These are phyloP conservation scores for Fusarium euwallaceae DNA, from an alignment of 2,329 filamentous ascomycete species.

Conservation along the genomic window DNA sequence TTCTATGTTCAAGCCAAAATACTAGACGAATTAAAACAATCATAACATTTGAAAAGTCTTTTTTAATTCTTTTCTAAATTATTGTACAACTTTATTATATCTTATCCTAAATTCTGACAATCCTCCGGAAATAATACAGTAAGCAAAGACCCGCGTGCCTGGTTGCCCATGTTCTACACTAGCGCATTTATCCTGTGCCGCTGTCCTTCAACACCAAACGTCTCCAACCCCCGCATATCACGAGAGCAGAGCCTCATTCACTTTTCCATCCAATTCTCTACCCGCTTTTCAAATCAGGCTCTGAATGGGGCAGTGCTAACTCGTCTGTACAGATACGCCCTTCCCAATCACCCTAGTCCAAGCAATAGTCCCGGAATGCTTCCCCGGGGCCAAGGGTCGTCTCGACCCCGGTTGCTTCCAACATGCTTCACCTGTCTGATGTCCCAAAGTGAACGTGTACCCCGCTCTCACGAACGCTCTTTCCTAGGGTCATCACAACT, in stretches of 20 bases:
- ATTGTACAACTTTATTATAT: background rate
- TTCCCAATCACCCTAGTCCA: background rate
- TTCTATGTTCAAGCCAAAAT: no score
- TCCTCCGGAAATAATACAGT: no score
- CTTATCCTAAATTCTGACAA: background rate
- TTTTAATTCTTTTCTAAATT: background rate
- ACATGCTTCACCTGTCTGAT: background rate
- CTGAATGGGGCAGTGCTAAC: background rate
- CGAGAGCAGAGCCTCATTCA: background rate
- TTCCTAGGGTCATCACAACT: conserved; percentile 49
- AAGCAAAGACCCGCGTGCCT: background rate
- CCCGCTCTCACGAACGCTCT: background rate
- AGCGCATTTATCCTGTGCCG: no score
- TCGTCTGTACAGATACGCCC: background rate
- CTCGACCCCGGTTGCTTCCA: background rate
- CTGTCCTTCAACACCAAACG: background rate
- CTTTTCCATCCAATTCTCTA: background rate
- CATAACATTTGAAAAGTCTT: background rate
- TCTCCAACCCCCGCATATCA: background rate
- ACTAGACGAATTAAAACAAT: no score
- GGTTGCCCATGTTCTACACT: background rate
- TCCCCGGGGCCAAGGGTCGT: background rate
- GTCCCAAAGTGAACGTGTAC: background rate
- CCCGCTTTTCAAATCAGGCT: background rate
- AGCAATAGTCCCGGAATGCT: background rate